These are phyloP conservation scores for Rhizopogon vulgaris DNA, from an alignment of 768 basidiomycete genomes.

Conservation along the genomic window DNA sequence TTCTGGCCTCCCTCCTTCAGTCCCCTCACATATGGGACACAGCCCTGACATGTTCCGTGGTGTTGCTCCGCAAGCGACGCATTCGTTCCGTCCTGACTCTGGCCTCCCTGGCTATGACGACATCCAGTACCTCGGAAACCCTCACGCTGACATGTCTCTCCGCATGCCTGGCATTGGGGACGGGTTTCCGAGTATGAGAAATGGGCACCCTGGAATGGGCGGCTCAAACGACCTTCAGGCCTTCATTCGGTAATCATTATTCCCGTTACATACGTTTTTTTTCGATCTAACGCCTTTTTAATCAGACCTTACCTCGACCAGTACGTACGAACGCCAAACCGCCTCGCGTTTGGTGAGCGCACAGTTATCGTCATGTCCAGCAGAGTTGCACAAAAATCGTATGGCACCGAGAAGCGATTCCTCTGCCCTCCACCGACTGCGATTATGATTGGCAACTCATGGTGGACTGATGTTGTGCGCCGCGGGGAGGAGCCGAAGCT, in stretches of 20 bases:
- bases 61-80: slow-evolving; percentile 68
- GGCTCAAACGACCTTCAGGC: slow-evolving; percentile 70
- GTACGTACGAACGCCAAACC: slow-evolving; percentile 78
- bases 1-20: slow-evolving; percentile 31
- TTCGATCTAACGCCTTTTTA: slow-evolving; percentile 9
- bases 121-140: slow-evolving; percentile 50
- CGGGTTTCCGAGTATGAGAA: slow-evolving; percentile 58
- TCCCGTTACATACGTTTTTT: slow-evolving; percentile 12
- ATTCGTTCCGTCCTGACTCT: slow-evolving; percentile 48
- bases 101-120: slow-evolving; percentile 50
- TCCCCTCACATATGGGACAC: slow-evolving; percentile 47
- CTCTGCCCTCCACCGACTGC: slow-evolving; percentile 92
- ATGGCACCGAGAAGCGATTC: slow-evolving; percentile 94
- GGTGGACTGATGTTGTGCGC: slow-evolving; percentile 83
- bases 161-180: slow-evolving; percentile 61
- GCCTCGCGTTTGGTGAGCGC: slow-evolving; percentile 86
- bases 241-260: slow-evolving; percentile 60
- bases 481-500: slow-evolving; percentile 70
- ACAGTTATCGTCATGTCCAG: slow-evolving; percentile 97
- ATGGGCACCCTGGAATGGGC: slow-evolving; percentile 50
- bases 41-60: slow-evolving; percentile 55
- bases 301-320: slow-evolving; percentile 75
- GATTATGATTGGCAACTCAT: slow-evolving; percentile 88
- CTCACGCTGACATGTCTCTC: slow-evolving; percentile 51
- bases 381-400: slow-evolving; percentile 95